Base-by-base conservation (phyloP, 2,329 filamentous ascomycete species). In the Cytospora schulzeri region DNA sequence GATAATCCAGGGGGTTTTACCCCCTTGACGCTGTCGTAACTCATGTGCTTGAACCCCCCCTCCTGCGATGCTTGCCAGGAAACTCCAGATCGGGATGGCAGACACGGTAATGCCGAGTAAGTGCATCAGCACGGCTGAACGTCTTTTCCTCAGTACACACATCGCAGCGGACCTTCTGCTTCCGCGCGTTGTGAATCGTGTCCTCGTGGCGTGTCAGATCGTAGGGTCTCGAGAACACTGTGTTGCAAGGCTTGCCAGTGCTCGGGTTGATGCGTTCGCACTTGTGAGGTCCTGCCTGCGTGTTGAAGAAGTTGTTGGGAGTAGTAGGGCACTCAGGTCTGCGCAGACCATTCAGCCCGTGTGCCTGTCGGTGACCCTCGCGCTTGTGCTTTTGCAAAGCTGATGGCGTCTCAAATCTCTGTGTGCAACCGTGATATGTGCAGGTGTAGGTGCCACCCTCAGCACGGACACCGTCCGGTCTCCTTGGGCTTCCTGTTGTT, bases 171-270 rank as follows among this genome's bases (percentile, higher is more conserved):
- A 97, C 93, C 81, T 98, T 98, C 76, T 93, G 89, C 82, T 97
- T 97, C 71, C 91, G 88, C 1, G 88, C 89, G 71, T 97, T 97
- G 83, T 98, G 95, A 69, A 98, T 98, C 0, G 95, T 98, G 70
- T 97, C 94, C 76, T 99, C 95, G 74, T 99, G 95, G 26, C 95
- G 85, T 0, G 95, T 99, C 60, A 99, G 83, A 76, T 99, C 95
- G 81, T 99, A 99, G 1, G 95, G 95, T 24, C 95, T 84, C 0
- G 94, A 97, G 77, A 99, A 98, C 61, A 97, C 83, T 0, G 93
- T 96, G 75, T 92, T 94, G 84, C 95, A 98, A 0, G 93, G 90
- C 79, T 97, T 97, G 68, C 92, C 92, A 0, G 95, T 98, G 68
- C 91, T 94, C 1, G 94, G 94, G 77, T 98, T 98, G 78, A 94